These are phyloP conservation scores for Nepenthes alata DNA, from an alignment of 179 eudicot genomes.

Conservation along the genomic window DNA sequence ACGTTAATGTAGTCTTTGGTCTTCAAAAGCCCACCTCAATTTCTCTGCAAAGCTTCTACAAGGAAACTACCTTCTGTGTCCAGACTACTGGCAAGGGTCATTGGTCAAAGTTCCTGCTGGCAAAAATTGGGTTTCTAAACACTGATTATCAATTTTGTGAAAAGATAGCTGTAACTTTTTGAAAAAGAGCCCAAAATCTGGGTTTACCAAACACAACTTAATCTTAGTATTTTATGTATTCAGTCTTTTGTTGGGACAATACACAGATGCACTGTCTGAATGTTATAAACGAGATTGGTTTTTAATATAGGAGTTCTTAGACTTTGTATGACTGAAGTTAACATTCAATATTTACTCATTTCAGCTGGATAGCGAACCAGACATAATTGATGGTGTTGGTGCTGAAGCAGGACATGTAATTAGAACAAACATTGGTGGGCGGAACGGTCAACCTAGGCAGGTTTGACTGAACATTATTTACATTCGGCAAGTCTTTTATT, in stretches of 20 bases:
- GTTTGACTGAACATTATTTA: conserved; percentile 18
- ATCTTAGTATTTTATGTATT: neutral
- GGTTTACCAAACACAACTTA: neutral
- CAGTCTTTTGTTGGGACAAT: neutral
- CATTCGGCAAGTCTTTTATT: neutral
- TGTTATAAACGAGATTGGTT: too few relatives aligned
- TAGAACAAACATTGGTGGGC: conserved; percentile 73
- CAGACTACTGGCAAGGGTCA: too few relatives aligned
- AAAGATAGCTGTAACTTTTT: too few relatives aligned
- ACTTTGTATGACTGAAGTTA: neutral
- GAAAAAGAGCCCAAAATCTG: too few relatives aligned
- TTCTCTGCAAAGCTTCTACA: too few relatives aligned
- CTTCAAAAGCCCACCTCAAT: too few relatives aligned
- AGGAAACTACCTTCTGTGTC: too few relatives aligned
- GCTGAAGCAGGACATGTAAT: conserved; percentile 91
- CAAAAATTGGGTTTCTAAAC: too few relatives aligned
- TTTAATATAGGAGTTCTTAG: neutral
- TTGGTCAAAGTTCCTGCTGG: too few relatives aligned
- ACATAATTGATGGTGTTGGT: conserved; percentile 66
- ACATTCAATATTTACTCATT: conserved; percentile 8
- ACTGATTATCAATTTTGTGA: too few relatives aligned
- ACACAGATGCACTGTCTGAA: too few relatives aligned
- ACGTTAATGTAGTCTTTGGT: too few relatives aligned
- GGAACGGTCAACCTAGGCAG: conserved; percentile 88
- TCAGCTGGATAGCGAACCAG: conserved; percentile 84